These are phyloP conservation scores for Calycina herbarum DNA, from an alignment of 2,329 filamentous ascomycete genomes.

Conservation along the genomic window DNA sequence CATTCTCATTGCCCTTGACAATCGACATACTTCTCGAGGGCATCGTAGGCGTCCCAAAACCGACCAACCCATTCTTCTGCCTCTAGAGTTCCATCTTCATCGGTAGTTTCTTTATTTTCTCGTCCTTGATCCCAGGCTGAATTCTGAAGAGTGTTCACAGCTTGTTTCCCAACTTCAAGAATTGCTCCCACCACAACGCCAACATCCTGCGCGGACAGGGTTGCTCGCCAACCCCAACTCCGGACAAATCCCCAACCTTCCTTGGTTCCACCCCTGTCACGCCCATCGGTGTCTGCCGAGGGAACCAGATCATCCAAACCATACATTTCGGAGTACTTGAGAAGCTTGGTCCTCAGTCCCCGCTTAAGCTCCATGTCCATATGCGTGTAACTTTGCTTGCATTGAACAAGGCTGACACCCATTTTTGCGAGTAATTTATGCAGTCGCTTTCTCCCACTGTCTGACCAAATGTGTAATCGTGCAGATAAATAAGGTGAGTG, in stretches of 20 bases:
- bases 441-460: slow-evolving; percentile 80
- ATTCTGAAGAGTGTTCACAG: slow-evolving; percentile 31
- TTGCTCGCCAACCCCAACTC: slow-evolving; percentile 97
- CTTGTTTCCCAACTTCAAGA: slow-evolving; percentile 77
- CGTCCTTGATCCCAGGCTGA: slow-evolving; percentile 38
- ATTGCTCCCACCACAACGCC: slow-evolving; percentile 91
- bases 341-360: slow-evolving; percentile 76
- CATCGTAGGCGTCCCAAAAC: slow-evolving; percentile 74
- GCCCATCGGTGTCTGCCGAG: slow-evolving; percentile 68
- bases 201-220: slow-evolving; percentile 88
- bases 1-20: slow-evolving; percentile 39
- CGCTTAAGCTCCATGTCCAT: slow-evolving; percentile 98
- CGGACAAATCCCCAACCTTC: slow-evolving; percentile 97
- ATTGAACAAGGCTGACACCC: slow-evolving; percentile 91
- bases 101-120: slow-evolving; percentile 47
- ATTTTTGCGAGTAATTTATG: slow-evolving; percentile 97
- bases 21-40: slow-evolving; percentile 62
- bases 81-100: slow-evolving; percentile 48
- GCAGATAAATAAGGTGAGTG: slow-evolving; percentile 95
- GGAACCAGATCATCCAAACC: slow-evolving; percentile 93
- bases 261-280: slow-evolving; percentile 69
- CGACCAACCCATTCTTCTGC: slow-evolving; percentile 64
- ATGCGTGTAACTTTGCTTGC: slow-evolving; percentile 92
- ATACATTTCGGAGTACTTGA: slow-evolving; percentile 91
- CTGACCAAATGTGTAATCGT: slow-evolving; percentile 90